Base-by-base conservation (phyloP, 139 green algal species). In the Chlamydomonas incerta region DNA sequence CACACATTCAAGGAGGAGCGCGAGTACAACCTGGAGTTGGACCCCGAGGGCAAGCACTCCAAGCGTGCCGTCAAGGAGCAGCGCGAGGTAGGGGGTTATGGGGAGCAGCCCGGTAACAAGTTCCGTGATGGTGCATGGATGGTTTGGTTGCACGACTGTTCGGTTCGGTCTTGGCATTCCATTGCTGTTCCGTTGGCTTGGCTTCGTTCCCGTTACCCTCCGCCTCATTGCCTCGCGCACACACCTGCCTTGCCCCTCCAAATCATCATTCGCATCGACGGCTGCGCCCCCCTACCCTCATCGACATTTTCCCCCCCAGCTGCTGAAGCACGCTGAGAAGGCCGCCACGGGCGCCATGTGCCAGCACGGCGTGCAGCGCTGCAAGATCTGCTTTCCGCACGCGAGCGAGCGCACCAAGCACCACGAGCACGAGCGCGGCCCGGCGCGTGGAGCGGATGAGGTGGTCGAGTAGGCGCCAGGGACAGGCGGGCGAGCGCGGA, bases 61-160 rank as follows among this genome's bases (percentile, higher is more conserved):
- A 86, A 86, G 80, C 67, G 80, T 41, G 67, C 80, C 18, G 60
- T 86, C 68, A 86, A 86, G 80, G 80, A 85, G 67, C 67, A 80
- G 70, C 81, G 70, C 18, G 70, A 81, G 57, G 70, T 81, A n/a
- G n/a, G n/a, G n/a, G n/a, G n/a, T n/a, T n/a, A n/a, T n/a, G n/a
- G n/a, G n/a, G n/a, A n/a, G n/a, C n/a, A n/a, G n/a, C n/a, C n/a
- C n/a, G n/a, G n/a, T n/a, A n/a, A n/a, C n/a, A n/a, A n/a, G n/a
- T n/a, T n/a, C n/a, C n/a, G n/a, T n/a, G n/a, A n/a, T n/a, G n/a
- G n/a, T n/a, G n/a, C n/a, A n/a, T n/a, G n/a, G n/a, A n/a, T n/a
- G n/a, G n/a, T n/a, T n/a, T n/a, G n/a, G n/a, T n/a, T n/a, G n/a
- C n/a, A n/a, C n/a, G n/a, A n/a, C n/a, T n/a, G n/a, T n/a, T n/a